Evolutionary conservation across 371 early-diverging fungal genomes (phyloP).

Genomic region (Saksenaea vasiformis): DNA sequence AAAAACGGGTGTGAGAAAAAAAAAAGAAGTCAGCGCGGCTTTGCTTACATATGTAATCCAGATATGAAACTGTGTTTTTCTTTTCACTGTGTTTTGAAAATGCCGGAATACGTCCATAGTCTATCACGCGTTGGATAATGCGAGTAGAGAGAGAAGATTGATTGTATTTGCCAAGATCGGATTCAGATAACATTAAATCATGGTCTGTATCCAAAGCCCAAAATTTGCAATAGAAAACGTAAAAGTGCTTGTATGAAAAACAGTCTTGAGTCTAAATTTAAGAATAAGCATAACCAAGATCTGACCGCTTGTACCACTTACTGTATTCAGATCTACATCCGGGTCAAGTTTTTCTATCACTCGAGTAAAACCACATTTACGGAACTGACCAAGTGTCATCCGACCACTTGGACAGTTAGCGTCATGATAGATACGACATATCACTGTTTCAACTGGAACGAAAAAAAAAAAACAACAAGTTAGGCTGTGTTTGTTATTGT

Average conservation of each 20-base stretch:
- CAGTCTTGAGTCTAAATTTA: conserved; percentile 50
- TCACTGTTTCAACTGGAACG: conserved; percentile 73
- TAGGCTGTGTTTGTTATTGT: neutral
- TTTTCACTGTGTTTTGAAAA: conserved; percentile 14
- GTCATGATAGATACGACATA: conserved; percentile 77
- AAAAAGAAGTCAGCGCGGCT: neutral
- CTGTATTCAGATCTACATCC: conserved; percentile 69
- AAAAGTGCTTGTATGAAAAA: conserved; percentile 94
- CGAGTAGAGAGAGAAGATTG: conserved; percentile 55
- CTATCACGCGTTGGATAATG: conserved; percentile 62
- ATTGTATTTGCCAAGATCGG: conserved; percentile 67
- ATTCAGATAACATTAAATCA: conserved; percentile 62
- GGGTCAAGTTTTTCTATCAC: conserved; percentile 60
- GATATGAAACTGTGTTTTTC: conserved; percentile 32
- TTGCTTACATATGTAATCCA: conserved; percentile 54
- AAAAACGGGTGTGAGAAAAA: neutral
- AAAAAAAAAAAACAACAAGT: neutral
- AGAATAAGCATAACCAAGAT: neutral
- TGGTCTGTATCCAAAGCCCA: conserved; percentile 83
- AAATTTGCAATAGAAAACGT: conserved; percentile 93
- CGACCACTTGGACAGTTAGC: conserved; percentile 62
- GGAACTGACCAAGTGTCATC: conserved; percentile 74
- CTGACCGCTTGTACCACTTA: conserved; percentile 27
- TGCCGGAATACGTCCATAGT: conserved; percentile 28
- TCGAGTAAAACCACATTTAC: conserved; percentile 54